Conservation (phyloP, 352 stramenopile species). For the Phytophthora megakarya region DNA sequence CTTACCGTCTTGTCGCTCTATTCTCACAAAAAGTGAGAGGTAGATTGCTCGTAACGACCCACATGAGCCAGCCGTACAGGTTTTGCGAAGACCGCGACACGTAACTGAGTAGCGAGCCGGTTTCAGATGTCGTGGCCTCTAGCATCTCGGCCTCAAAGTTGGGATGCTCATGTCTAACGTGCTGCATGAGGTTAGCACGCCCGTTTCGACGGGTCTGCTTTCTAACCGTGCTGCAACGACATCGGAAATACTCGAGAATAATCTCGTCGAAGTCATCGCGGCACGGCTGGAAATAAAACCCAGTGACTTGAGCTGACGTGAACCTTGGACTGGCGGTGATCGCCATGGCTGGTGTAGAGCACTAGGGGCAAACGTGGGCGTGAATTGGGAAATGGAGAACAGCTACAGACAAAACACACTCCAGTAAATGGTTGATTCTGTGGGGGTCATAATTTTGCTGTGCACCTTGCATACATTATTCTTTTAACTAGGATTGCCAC, state of each 20-base stretch:
- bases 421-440: too few relatives aligned
- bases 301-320: too few relatives aligned
- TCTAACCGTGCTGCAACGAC: constrained; percentile 13
- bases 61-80: constrained; percentile 3
- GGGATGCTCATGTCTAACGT: constrained; percentile 1
- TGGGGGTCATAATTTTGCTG: too few relatives aligned
- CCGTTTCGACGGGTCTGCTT: constrained; percentile 6
- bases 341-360: too few relatives aligned
- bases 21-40: constrained; percentile 14
- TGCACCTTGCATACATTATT: too few relatives aligned
- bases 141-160: background rate
- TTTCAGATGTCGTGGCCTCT: background rate
- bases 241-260: constrained; percentile 16
- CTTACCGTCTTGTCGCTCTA: constrained; percentile 3
- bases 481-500: too few relatives aligned
- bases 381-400: too few relatives aligned
- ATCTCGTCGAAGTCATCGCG: constrained; percentile 2
- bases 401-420: too few relatives aligned
- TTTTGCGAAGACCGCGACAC: constrained; percentile 10
- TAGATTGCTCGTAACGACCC: constrained; percentile 3
- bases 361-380: too few relatives aligned
- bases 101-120: constrained; percentile 8
- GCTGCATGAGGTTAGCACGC: constrained; percentile 7
- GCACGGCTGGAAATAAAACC: background rate
- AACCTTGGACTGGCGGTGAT: too few relatives aligned